These are phyloP conservation scores for Schizonepeta tenuifolia DNA, from an alignment of 257 asterid species.

Conservation along the genomic window DNA sequence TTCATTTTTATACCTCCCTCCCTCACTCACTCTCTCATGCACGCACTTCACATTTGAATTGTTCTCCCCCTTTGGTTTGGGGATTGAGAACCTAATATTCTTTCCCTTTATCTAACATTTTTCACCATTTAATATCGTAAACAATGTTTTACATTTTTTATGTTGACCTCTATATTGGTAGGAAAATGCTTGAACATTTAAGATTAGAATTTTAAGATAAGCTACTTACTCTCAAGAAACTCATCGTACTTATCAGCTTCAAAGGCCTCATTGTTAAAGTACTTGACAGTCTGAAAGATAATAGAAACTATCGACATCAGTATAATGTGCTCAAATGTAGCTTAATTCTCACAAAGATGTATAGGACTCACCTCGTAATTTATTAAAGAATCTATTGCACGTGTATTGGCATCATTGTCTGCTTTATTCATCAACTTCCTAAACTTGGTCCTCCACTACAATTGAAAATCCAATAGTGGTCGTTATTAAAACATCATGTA, in stretches of 20 bases:
- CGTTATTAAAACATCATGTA: constrained; percentile 23
- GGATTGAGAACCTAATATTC: neutral
- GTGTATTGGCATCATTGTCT: constrained; percentile 92
- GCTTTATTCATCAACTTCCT: constrained; percentile 97
- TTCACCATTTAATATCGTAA: neutral
- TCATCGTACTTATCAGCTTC: constrained; percentile 93
- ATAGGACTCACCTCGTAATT: constrained; percentile 80
- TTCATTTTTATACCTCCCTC: neutral
- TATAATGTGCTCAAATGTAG: constrained; percentile 23
- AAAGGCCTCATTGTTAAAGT: constrained; percentile 85
- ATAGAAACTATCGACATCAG: constrained; percentile 18
- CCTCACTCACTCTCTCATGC: neutral
- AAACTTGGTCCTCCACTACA: constrained; percentile 98
- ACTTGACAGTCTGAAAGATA: constrained; percentile 88
- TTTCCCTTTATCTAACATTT: neutral
- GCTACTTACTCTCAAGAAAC: constrained; percentile 77
- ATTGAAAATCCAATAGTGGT: constrained; percentile 32
- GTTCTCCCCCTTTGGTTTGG: neutral
- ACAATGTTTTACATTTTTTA: neutral
- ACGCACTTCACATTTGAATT: neutral
- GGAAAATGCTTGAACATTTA: constrained; percentile 14
- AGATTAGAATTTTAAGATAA: constrained; percentile 21
- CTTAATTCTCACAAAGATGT: constrained; percentile 21
- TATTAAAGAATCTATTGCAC: constrained; percentile 90
- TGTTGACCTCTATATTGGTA: constrained; percentile 2